Conservation (phyloP, 2,329 filamentous ascomycete species). For the Fusarium decemcellulare region DNA sequence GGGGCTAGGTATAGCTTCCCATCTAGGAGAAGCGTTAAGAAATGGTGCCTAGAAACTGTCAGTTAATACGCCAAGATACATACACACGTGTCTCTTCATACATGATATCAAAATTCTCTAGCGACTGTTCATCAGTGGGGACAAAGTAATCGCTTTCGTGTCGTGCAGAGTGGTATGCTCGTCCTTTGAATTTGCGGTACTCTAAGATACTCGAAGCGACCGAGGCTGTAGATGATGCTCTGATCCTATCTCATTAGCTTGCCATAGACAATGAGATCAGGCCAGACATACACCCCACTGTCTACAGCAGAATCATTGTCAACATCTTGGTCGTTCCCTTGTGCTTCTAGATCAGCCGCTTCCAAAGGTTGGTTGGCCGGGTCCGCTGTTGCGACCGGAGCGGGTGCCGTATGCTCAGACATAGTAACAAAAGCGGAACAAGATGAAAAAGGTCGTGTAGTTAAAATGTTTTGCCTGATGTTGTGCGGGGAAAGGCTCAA, state of each 20-base stretch:
- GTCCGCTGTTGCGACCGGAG: no score
- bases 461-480: no score
- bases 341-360: no score
- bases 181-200: slow-evolving; percentile 27
- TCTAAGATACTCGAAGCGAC: slow-evolving; percentile 18
- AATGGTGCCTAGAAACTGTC: slow-evolving; percentile 13
- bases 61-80: neutral
- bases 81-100: neutral
- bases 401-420: no score
- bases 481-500: no score
- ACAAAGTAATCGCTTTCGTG: slow-evolving; percentile 11
- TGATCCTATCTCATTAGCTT: neutral
- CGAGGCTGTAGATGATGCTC: slow-evolving; percentile 14
- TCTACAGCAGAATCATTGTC: no score
- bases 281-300: no score
- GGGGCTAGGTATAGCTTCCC: slow-evolving; percentile 21
- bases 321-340: no score
- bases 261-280: no score
- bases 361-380: no score
- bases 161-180: slow-evolving; percentile 9
- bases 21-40: slow-evolving; percentile 16
- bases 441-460: no score
- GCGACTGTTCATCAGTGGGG: slow-evolving; percentile 10
- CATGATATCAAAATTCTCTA: slow-evolving; percentile 28
- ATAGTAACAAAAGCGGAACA: no score